Conservation (phyloP, 805 yeast species). For the Saccharomycopsis olivae region DNA sequence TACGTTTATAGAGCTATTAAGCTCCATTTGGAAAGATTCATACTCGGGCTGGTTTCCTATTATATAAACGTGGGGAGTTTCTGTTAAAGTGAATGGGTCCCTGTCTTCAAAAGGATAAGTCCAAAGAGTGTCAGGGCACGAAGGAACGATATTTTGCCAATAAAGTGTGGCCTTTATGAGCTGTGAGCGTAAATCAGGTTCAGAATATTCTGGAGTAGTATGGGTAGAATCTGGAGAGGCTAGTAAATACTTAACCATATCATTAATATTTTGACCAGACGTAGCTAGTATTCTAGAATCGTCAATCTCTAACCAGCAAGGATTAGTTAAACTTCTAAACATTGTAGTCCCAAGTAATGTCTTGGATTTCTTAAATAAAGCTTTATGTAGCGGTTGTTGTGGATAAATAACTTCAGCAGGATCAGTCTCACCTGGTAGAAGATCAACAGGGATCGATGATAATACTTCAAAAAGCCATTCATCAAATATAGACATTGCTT, state of each 20-base stretch:
- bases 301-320: constrained; percentile 54
- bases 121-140: constrained; percentile 92
- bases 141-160: constrained; percentile 87
- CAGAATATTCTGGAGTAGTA: background rate
- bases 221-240: constrained; percentile 25
- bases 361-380: constrained; percentile 46
- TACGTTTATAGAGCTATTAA: constrained; percentile 26
- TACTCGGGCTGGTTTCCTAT: constrained; percentile 74
- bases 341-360: constrained; percentile 25
- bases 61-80: constrained; percentile 78
- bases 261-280: constrained; percentile 78
- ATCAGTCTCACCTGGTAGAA: constrained; percentile 81
- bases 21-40: constrained; percentile 33
- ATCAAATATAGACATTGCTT: constrained; percentile 48
- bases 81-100: constrained; percentile 76
- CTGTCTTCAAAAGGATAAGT: constrained; percentile 68
- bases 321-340: constrained; percentile 53
- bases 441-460: constrained; percentile 51
- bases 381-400: constrained; percentile 79
- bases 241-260: constrained; percentile 56
- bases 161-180: constrained; percentile 56
- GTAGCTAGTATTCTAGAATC: constrained; percentile 56
- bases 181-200: constrained; percentile 28
- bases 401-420: constrained; percentile 82
- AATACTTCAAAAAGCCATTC: constrained; percentile 45